Base-by-base conservation (phyloP, 2,329 filamentous ascomycete genomes). In the Aspergillus hiratsukae region DNA sequence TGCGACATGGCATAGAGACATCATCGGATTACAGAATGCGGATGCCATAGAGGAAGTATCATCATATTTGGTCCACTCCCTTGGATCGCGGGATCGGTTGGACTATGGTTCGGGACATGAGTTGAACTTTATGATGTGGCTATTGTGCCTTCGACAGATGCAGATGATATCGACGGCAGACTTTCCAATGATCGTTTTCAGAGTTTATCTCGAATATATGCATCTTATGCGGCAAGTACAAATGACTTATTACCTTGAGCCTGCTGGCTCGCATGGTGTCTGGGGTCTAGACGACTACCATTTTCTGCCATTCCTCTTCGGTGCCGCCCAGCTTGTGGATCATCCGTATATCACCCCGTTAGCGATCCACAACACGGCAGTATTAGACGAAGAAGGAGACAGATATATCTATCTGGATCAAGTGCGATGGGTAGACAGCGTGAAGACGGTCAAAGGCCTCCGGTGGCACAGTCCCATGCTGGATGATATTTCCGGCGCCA, bases 221-320 rank as follows among this genome's bases (percentile, higher is more conserved):
- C 76, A 79, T 51, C 80, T 97, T 55, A 96, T 97, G 91, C 90
- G 92, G 53, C 80, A 83, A 25, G 83, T 97, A 17, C 94, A 99
- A 73, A 87, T 86, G 61, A 90, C 91, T 3, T 99, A 99, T 76
- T 99, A 99, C 69, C 86, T 99, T 51, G 94, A 99, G 69, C 94
- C 94, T 2, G 94, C 94, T 0, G 94, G 94, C 14, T 97, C 93
- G 0, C 94, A 99, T 72, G 94, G 94, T 43, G 94, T 99, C 25
- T 99, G 94, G 94, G 94, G 94, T 19, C 79, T 99, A 1, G 94
- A 99, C 68, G 94, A 99, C 73, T 97, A 99, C 75, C 92, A 95
- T 64, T 99, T 99, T 75, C 78, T 97, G 1, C 94, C 95, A 0
- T 99, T 97, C 71, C 83, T 99, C 11, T 95, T 97, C 61, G 94